Evolutionary conservation across 2,329 filamentous ascomycete species (phyloP).

Genomic region (Chaetomiaceae sp.): DNA sequence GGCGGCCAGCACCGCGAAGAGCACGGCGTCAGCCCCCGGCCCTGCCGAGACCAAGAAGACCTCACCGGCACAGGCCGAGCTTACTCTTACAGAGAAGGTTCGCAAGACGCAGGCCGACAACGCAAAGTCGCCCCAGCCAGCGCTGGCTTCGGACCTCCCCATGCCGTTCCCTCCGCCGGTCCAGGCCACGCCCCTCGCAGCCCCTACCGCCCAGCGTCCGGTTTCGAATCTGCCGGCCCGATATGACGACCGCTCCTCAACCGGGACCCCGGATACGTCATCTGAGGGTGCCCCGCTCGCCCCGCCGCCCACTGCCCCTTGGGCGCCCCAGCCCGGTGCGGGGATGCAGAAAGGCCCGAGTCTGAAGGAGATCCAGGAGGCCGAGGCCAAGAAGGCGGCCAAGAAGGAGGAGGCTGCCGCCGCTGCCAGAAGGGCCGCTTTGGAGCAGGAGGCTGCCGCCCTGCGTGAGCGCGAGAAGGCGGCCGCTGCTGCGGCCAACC

Average conservation of each 20-base stretch:
- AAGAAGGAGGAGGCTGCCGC: conserved; percentile 79
- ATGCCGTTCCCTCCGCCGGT: conserved; percentile 69
- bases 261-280: conserved; percentile 64
- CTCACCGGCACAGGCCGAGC: conserved; percentile 25
- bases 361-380: conserved; percentile 93
- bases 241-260: conserved; percentile 61
- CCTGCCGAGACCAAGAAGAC: conserved; percentile 7
- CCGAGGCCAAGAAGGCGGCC: conserved; percentile 87
- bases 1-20: conserved; percentile 19
- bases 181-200: conserved; percentile 74
- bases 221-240: conserved; percentile 78
- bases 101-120: conserved; percentile 63
- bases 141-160: conserved; percentile 62
- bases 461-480: conserved; percentile 57
- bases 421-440: conserved; percentile 67
- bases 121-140: conserved; percentile 57
- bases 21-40: not conserved
- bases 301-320: conserved; percentile 77
- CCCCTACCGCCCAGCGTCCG: conserved; percentile 81
- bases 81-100: conserved; percentile 79
- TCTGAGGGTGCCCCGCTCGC: conserved; percentile 35
- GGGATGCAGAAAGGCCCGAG: conserved; percentile 77
- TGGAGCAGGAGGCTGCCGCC: conserved; percentile 71
- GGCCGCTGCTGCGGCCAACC: conserved; percentile 52
- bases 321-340: conserved; percentile 79